phyloP scores from a whole-genome alignment of 208 protist genomes.

The Wallacemonas sp. region DNA sequence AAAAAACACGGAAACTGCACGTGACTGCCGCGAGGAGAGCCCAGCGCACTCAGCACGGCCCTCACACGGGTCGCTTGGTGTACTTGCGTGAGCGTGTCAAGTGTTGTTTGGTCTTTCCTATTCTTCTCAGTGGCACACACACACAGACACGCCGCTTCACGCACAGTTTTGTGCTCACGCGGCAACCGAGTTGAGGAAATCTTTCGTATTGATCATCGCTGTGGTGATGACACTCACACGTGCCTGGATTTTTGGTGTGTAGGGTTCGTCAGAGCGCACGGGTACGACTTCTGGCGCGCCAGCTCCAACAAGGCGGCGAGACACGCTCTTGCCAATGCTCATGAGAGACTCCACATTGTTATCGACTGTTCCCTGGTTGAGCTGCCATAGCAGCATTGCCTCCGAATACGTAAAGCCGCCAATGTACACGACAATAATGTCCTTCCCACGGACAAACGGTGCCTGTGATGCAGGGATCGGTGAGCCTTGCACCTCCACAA shows the following conservation, averaged over 20 bases:
- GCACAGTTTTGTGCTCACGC: neutral
- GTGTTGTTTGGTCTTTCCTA: too few species aligned
- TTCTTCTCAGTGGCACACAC: too few species aligned
- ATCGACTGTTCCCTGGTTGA: constrained; percentile 73
- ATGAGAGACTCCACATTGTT: constrained; percentile 83
- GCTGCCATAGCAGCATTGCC: constrained; percentile 69
- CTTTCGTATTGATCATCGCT: constrained; percentile 76
- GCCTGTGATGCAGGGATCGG: constrained; percentile 54
- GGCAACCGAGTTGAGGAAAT: constrained; percentile 67
- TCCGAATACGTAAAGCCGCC: constrained; percentile 86
- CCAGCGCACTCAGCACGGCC: too few species aligned
- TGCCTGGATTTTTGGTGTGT: constrained; percentile 83
- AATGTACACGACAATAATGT: constrained; percentile 83
- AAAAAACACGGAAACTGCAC: too few species aligned
- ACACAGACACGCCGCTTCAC: too few species aligned
- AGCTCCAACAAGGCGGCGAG: constrained; percentile 37
- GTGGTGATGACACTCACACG: constrained; percentile 77
- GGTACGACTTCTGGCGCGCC: constrained; percentile 7
- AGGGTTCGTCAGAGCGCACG: constrained; percentile 41
- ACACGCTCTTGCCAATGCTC: constrained; percentile 74
- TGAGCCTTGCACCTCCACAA: constrained; percentile 55
- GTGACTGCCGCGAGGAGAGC: too few species aligned
- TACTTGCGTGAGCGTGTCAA: too few species aligned
- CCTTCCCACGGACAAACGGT: constrained; percentile 64
- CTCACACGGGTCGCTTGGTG: too few species aligned